Conservation (phyloP, 208 protist species). For the Acanthamoeba healyi region DNA sequence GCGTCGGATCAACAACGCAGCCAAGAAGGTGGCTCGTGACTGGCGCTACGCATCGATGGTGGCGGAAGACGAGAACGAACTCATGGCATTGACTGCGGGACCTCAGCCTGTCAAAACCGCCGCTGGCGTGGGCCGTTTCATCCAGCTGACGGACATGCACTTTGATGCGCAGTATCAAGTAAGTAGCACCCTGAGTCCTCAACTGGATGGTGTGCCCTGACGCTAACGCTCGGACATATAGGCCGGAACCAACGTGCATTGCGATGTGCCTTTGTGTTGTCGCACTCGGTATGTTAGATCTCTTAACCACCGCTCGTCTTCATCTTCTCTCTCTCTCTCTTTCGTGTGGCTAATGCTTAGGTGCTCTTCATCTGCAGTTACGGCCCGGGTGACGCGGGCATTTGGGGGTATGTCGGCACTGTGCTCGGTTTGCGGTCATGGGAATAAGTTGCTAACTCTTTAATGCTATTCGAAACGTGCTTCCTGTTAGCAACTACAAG, state of each 20-base stretch:
- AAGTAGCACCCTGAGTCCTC: too few species aligned
- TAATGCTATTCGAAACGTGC: too few species aligned
- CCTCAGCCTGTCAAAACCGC: neutral
- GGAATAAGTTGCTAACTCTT: too few species aligned
- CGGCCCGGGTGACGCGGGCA: constrained; percentile 4
- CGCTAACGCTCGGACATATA: too few species aligned
- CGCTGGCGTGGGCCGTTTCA: constrained; percentile 1
- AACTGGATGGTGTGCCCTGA: neutral
- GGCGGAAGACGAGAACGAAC: neutral
- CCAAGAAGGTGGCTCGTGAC: neutral
- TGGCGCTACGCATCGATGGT: neutral
- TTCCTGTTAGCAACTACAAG: constrained; percentile 30
- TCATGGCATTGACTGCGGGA: neutral
- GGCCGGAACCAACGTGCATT: constrained; percentile 49
- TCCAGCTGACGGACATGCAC: constrained; percentile 59
- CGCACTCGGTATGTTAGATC: constrained; percentile 5
- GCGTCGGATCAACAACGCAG: neutral
- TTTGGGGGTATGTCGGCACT: constrained; percentile 13
- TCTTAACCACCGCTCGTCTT: too few species aligned
- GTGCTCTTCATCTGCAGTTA: neutral
- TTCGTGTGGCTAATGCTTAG: neutral
- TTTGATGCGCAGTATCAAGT: constrained; percentile 46
- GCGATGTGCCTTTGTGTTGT: constrained; percentile 34
- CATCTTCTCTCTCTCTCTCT: neutral
- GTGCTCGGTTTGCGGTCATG: too few species aligned